Evolutionary conservation across 1,284 basidiomycete genomes (phyloP), one percentile per base, ranked within the genome.

Genomic region (Ganoderma boninense): DNA sequence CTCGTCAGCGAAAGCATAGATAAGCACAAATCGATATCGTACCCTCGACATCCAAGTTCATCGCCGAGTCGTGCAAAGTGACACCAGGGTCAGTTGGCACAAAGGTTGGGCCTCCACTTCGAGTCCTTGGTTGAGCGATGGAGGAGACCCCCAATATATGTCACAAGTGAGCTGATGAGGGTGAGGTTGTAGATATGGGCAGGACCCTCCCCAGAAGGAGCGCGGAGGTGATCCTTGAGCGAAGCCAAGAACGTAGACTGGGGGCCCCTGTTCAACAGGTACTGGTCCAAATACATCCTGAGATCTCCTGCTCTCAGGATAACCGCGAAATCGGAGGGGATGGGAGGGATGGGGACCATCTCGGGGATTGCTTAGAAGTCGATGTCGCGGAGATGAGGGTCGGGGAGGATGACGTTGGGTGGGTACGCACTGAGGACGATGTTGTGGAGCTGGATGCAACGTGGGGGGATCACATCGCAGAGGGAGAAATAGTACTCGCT

Each of bases 391-490:
- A 96, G 84, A 78, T 95, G 89, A 23, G 98, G 97, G 79, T 98
- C 96, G 46, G 97, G 96, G 38, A 99, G 91, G 62, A 90, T 85
- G 69, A 95, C 85, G 71, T 89, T 85, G n/a, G 91, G 87, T 23
- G 98, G 97, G 88, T 97, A 99, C 26, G 97, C 97, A 79, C 95
- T 95, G 71, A 99, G 92, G 73, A 99, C 92, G 82, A 99, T 92
- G 84, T 99, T 99, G 77, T 96, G 94, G 70, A 99, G 88, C 84
- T 99, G 98, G 72, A 97, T 93, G 87, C 97, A 99, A 77, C 94
- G 92, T 23, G 93, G 86, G 60, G 98, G 98, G 73, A 99, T 95
- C 71, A 90, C 92, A 75, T 99, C 97, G 80, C 96, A 96, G 60
- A 99, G 89, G 61, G 95, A 94, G 85, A 98, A 97, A 83, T 98